Conservation (phyloP, 768 basidiomycete species). For the Tephrocybe sp. region DNA sequence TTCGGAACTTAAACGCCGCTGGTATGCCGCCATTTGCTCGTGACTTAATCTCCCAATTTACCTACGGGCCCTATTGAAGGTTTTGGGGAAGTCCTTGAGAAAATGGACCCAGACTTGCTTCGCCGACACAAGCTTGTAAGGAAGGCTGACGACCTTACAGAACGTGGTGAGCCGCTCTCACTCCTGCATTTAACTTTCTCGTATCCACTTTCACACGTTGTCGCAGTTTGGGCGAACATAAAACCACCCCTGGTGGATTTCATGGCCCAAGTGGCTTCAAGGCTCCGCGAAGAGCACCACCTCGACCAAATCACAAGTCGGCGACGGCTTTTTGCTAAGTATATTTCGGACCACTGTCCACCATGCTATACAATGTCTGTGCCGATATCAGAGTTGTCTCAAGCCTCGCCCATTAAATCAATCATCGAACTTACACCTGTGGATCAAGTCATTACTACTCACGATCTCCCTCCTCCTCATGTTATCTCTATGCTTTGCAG, state of each 20-base stretch:
- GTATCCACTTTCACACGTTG: neutral
- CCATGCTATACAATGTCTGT: constrained; percentile 7
- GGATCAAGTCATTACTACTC: constrained; percentile 13
- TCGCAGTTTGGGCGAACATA: constrained; percentile 39
- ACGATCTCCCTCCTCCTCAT: constrained; percentile 16
- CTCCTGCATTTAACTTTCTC: neutral
- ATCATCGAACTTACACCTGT: constrained; percentile 19
- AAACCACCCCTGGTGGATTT: constrained; percentile 28
- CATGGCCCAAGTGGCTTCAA: constrained; percentile 32
- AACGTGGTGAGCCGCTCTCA: constrained; percentile 30
- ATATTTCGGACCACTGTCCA: constrained; percentile 13
- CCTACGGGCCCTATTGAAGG: constrained; percentile 26
- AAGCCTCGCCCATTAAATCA: constrained; percentile 18
- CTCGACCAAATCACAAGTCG: constrained; percentile 18
- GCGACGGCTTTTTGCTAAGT: constrained; percentile 19
- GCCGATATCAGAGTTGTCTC: constrained; percentile 19
- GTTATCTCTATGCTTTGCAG: constrained; percentile 12
- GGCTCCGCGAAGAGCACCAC: constrained; percentile 14
- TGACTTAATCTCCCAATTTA: neutral
- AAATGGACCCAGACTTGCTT: constrained; percentile 19
- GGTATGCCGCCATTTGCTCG: constrained; percentile 6
- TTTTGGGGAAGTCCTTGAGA: constrained; percentile 35
- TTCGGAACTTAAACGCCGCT: constrained; percentile 15
- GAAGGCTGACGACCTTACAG: constrained; percentile 36
- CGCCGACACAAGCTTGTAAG: constrained; percentile 34